phyloP scores from a whole-genome alignment of 1,139 yeast genomes.

The Zygoascus hellenicus region DNA sequence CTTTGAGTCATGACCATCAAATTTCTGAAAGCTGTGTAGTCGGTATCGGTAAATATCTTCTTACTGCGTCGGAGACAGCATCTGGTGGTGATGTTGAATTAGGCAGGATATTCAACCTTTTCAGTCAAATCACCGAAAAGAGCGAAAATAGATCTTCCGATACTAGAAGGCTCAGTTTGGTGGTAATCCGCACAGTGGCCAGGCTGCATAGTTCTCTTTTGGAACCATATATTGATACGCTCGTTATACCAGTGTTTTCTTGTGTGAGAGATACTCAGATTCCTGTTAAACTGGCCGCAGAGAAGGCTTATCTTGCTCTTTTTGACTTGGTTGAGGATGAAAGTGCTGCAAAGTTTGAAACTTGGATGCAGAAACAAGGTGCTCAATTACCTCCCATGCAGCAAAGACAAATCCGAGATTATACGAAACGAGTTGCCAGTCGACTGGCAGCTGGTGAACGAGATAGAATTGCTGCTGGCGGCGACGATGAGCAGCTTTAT shows the following conservation, averaged over 20 bases:
- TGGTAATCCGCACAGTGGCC: slow-evolving; percentile 69
- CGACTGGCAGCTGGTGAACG: slow-evolving; percentile 81
- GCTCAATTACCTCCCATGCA: slow-evolving; percentile 36
- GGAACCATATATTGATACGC: slow-evolving; percentile 46
- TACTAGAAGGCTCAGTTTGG: slow-evolving; percentile 72
- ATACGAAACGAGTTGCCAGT: slow-evolving; percentile 78
- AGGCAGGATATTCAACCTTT: slow-evolving; percentile 40
- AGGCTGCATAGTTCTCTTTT: slow-evolving; percentile 41
- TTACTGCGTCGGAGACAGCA: slow-evolving; percentile 25
- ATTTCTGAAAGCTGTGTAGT: slow-evolving; percentile 73
- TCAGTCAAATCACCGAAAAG: slow-evolving; percentile 45
- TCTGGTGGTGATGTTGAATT: slow-evolving; percentile 17
- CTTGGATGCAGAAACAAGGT: slow-evolving; percentile 46
- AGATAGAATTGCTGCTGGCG: slow-evolving; percentile 84
- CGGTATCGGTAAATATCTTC: slow-evolving; percentile 77
- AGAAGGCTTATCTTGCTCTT: slow-evolving; percentile 74
- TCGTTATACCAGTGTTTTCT: slow-evolving; percentile 72
- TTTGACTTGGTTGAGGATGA: slow-evolving; percentile 68
- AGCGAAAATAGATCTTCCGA: slow-evolving; percentile 68
- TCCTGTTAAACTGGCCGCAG: slow-evolving; percentile 92
- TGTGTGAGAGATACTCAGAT: slow-evolving; percentile 81
- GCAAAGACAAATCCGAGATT: slow-evolving; percentile 76
- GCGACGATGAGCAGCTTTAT: slow-evolving; percentile 79
- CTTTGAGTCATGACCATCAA: slow-evolving; percentile 38
- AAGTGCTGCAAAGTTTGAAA: slow-evolving; percentile 47